Evolutionary conservation across 164 flowering plant species (phyloP).

Genomic region (Nelumbo lutea): DNA sequence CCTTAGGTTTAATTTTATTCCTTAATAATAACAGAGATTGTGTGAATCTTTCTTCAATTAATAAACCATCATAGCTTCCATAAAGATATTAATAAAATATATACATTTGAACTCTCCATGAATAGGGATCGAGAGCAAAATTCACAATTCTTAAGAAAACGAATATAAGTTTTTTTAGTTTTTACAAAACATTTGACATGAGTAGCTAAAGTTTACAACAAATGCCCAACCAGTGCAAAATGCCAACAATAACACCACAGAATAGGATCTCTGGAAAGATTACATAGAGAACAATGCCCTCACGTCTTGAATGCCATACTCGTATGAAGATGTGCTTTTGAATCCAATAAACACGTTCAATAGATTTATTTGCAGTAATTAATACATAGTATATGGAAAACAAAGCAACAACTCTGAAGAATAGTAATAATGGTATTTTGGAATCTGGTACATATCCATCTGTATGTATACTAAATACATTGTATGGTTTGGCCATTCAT

Average conservation of each 20-base stretch:
- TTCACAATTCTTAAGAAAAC: too few species aligned
- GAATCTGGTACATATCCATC: too few species aligned
- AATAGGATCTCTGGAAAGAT: constrained; percentile 85
- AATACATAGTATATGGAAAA: background rate
- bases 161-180: too few species aligned
- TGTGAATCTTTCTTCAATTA: too few species aligned
- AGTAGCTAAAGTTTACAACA: constrained; percentile 77
- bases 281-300: constrained; percentile 79
- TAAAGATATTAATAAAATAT: too few species aligned
- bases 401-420: background rate
- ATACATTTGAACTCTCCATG: too few species aligned
- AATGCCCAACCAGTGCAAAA: constrained; percentile 49
- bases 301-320: constrained; percentile 75
- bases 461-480: too few species aligned
- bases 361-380: background rate
- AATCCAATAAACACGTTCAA: constrained; percentile 69
- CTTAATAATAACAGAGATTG: too few species aligned
- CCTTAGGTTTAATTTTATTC: too few species aligned
- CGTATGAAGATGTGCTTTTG: constrained; percentile 68
- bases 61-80: too few species aligned
- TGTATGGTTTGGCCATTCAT: too few species aligned
- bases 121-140: too few species aligned
- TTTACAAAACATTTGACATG: background rate
- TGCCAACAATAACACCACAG: constrained; percentile 68
- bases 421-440: background rate